phyloP scores from a whole-genome alignment of 306 rosid species.

The Arachis stenosperma region DNA sequence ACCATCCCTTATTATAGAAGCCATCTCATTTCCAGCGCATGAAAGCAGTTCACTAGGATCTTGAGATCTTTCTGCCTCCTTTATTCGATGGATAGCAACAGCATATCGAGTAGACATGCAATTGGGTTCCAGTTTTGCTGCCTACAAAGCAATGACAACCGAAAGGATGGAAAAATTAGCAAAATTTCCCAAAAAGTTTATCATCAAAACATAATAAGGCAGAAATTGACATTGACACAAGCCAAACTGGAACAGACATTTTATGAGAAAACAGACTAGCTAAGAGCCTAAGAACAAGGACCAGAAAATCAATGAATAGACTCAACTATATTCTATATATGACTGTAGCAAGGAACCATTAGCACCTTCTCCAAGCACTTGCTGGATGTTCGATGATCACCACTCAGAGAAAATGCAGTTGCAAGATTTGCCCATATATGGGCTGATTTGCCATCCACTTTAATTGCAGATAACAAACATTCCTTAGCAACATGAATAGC shows the following conservation, averaged over 20 bases:
- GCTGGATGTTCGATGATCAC: slow-evolving; percentile 90
- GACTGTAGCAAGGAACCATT: slow-evolving; percentile 57
- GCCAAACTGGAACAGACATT: slow-evolving; percentile 22
- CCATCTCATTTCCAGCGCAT: slow-evolving; percentile 99
- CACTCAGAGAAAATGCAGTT: slow-evolving; percentile 67
- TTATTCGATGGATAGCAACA: slow-evolving; percentile 77
- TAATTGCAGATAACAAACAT: slow-evolving; percentile 82
- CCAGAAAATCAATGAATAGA: slow-evolving; percentile 56
- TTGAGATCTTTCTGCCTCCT: slow-evolving; percentile 97
- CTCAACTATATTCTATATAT: slow-evolving; percentile 55
- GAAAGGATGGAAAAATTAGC: slow-evolving; percentile 23
- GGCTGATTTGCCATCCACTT: slow-evolving; percentile 84
- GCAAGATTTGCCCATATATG: slow-evolving; percentile 96
- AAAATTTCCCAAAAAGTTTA: slow-evolving; percentile 19
- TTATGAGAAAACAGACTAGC: slow-evolving; percentile 23
- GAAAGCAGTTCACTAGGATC: slow-evolving; percentile 83
- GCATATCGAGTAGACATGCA: slow-evolving; percentile 94
- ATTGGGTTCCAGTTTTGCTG: slow-evolving; percentile 88
- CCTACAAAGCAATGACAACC: slow-evolving; percentile 54
- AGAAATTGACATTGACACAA: slow-evolving; percentile 11
- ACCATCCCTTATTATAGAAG: slow-evolving; percentile 86
- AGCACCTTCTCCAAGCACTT: slow-evolving; percentile 98
- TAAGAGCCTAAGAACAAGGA: slow-evolving; percentile 41
- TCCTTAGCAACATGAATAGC: slow-evolving; percentile 86
- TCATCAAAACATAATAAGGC: not conserved